phyloP scores from a whole-genome alignment of 208 protist species.

The Leishmania braziliensis region DNA sequence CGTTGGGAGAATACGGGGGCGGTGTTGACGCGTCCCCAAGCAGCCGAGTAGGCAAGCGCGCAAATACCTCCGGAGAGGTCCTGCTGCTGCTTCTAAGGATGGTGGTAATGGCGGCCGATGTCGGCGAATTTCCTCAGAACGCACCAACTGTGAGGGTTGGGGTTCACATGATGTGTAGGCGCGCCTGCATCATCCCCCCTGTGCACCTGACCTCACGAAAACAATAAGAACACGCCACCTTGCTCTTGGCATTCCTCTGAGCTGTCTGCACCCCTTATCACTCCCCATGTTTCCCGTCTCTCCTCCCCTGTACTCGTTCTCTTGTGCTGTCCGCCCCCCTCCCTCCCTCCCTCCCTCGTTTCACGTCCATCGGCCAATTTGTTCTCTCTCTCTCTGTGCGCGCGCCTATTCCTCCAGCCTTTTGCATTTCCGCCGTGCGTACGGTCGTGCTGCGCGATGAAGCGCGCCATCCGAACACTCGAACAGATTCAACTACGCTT shows the following conservation, averaged over 20 bases:
- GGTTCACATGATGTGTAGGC: not conserved
- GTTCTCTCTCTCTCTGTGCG: not conserved
- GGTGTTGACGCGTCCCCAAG: not conserved
- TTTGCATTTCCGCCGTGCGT: not conserved
- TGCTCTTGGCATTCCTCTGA: not conserved
- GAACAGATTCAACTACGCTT: slow-evolving; percentile 21
- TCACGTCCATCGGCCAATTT: too few relatives aligned
- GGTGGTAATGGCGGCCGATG: not conserved
- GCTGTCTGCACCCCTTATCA: not conserved
- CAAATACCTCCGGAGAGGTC: not conserved
- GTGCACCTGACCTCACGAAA: not conserved
- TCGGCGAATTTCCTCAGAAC: not conserved
- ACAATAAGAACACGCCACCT: not conserved
- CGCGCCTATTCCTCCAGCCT: not conserved
- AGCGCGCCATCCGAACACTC: slow-evolving; percentile 18
- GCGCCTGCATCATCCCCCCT: not conserved
- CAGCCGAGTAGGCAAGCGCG: not conserved
- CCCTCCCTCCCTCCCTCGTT: not conserved
- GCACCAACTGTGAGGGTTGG: not conserved
- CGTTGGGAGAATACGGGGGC: not conserved
- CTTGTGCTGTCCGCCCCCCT: not conserved
- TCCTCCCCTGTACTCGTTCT: not conserved
- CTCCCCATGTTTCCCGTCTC: not conserved
- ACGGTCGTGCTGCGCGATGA: slow-evolving; percentile 4
- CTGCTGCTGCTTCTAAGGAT: not conserved